Percentiles rank a stretch among this genome's conserved stretches.
Conservation (phyloP, 257 asterid species). For the Capsicum rhomboideum region DNA sequence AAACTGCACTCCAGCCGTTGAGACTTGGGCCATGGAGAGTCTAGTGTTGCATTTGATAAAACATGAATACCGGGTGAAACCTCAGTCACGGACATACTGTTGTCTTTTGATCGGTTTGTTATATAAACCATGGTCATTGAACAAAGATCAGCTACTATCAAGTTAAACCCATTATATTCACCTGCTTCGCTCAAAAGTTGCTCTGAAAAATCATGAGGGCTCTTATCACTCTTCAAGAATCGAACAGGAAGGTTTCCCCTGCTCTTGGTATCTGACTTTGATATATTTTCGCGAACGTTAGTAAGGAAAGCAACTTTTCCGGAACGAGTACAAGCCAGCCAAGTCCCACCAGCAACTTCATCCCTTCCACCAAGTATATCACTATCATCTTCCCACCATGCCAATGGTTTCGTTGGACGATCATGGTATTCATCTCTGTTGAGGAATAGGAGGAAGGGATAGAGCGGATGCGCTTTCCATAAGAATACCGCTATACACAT, state of each 20-base stretch:
- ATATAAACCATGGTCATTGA: constrained; percentile 68
- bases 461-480: constrained; percentile 59
- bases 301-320: constrained; percentile 75
- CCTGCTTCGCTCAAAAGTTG: constrained; percentile 45
- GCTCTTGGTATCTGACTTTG: constrained; percentile 23
- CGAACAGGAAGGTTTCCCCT: constrained; percentile 83
- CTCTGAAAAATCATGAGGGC: constrained; percentile 56
- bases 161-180: constrained; percentile 58
- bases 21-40: constrained; percentile 91
- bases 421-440: constrained; percentile 68
- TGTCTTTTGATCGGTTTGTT: constrained; percentile 57
- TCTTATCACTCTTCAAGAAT: constrained; percentile 51
- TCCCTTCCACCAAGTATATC: constrained; percentile 74
- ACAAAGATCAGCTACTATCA: constrained; percentile 59
- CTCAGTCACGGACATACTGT: constrained; percentile 21
- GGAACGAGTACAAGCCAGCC: constrained; percentile 48
- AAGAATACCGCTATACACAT: constrained; percentile 72
- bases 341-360: constrained; percentile 70
- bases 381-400: constrained; percentile 68
- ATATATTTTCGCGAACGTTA: constrained; percentile 51
- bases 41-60: constrained; percentile 65
- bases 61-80: constrained; percentile 89
- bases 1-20: constrained; percentile 28
- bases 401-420: constrained; percentile 55
- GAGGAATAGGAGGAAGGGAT: constrained; percentile 60